Base-by-base conservation (phyloP, 495 filamentous ascomycete species). In the Monascus purpureus region DNA sequence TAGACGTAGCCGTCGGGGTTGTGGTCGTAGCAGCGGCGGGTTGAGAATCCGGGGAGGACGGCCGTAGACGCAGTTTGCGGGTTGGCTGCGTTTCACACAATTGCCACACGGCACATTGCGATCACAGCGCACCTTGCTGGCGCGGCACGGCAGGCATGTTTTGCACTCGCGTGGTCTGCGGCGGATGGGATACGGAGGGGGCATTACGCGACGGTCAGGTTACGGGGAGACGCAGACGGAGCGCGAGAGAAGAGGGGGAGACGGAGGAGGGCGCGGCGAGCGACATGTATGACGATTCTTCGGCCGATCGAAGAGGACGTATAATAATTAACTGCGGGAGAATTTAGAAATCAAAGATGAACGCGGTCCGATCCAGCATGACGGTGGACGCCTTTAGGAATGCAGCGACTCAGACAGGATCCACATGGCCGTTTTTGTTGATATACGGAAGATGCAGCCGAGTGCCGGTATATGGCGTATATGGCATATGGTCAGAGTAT, bases 61-160 rank as follows among this genome's bases (percentile, higher is more conserved):
- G 45, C 78, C 77, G 61, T 81, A 81, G 25, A 74, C 72, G 44
- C 77, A 82, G 38, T 71, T 59, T 52, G 73, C 69, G 5, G 70
- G 57, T 37, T 75, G 70, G 37, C 79, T 74, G 38, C 77, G 65
- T 52, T 80, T 80, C 48, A 78, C 65, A 45, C 77, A 82, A 48
- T 79, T 80, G 45, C 78, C 69, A 47, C 77, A 82, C 5, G 77
- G 77, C 34, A 72, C 65, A 38, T 78, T 72, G 53, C 78, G 78
- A 53, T 80, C 76, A 51, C 77, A 82, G 53, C 77, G 79, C 29
- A 67, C 60, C 46, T 67, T 65, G 42, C 61, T 59, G 27, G 57
- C 53, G 31, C 59, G 61, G 31, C 61, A 65, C n/a, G 59, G 52
- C 28, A 62, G 49, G 33, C 61, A 65, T 13, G 61, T 63, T 48